Conservation (phyloP, 2,329 filamentous ascomycete genomes). For the Aspergillus neoniger region DNA sequence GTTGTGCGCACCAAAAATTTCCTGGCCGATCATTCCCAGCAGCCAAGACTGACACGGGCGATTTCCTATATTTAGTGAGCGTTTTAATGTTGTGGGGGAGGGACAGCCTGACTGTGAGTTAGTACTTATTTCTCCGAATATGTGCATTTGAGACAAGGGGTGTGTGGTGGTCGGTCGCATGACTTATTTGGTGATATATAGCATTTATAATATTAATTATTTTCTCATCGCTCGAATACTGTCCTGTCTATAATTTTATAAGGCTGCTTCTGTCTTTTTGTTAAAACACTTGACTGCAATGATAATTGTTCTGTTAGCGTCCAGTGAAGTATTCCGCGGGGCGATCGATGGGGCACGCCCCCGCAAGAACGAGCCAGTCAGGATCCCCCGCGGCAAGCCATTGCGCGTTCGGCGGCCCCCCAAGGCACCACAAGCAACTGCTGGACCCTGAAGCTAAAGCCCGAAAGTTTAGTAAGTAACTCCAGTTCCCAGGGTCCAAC, state of each 20-base stretch:
- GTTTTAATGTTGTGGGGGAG: background rate
- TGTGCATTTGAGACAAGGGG: background rate
- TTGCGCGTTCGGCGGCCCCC: background rate
- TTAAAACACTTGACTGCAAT: background rate
- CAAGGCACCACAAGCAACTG: background rate
- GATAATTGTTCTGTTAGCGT: background rate
- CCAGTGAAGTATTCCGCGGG: background rate
- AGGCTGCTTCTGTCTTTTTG: background rate
- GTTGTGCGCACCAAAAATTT: background rate
- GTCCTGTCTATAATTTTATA: background rate
- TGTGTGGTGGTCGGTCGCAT: background rate
- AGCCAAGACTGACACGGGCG: background rate
- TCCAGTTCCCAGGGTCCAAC: background rate
- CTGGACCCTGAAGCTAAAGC: background rate
- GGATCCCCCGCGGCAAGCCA: background rate
- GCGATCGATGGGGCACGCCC: background rate
- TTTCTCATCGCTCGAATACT: rapidly evolving
- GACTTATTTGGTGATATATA: background rate
- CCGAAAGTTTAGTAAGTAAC: background rate
- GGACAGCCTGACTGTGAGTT: no score
- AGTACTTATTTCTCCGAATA: background rate
- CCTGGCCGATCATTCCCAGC: background rate
- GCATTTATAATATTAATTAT: no score
- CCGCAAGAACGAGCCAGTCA: background rate
- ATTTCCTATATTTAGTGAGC: background rate